Base-by-base conservation (phyloP, 148 eudicot genomes). In the Diospyros lotus region DNA sequence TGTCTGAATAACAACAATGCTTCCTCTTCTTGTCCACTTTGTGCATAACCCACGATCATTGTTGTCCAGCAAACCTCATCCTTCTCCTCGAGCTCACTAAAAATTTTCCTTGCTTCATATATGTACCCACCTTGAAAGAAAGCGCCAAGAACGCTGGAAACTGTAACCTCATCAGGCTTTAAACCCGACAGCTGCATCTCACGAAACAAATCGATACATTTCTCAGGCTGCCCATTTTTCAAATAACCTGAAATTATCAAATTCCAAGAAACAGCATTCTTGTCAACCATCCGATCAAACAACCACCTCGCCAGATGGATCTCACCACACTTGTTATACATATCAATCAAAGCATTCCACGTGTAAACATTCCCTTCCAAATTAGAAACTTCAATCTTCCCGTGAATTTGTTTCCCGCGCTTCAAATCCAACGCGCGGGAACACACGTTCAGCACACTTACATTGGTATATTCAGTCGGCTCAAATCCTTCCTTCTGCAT, bases 321-420 rank as follows among this genome's bases (percentile, higher is more conserved):
- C 60, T 60, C 66, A 76, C 79, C 68, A 61, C 79, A 76, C 66
- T 76, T 76, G 4, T 59, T 73, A 69, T 76, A 76, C 73, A 76
- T 59, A 51, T 76, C 68, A 38, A 13, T 62, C 73, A 76, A 76
- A 60, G 79, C 73, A 60, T 76, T 76, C 58, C 73, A 48, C 40
- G 69, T 68, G 61, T 66, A 76, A 39, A 59, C 75, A 80, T 80
- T 71, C 17, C 45, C 50, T 12, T 42, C 72, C 75, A 75, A 80
- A 75, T 44, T 61, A 50, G 73, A 70, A 46, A 45, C 68, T 43
- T 75, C 53, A 56, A 75, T 59, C 68, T 67, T 75, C 14, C 72
- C 74, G 50, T 80, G 82, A 75, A 80, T 66, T 58, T 80, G 79
- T 61, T 75, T 80, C 68, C 82, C 82, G 17, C 48, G 6, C 60